Conservation (phyloP, 768 basidiomycete genomes). For the Suillus subaureus region DNA sequence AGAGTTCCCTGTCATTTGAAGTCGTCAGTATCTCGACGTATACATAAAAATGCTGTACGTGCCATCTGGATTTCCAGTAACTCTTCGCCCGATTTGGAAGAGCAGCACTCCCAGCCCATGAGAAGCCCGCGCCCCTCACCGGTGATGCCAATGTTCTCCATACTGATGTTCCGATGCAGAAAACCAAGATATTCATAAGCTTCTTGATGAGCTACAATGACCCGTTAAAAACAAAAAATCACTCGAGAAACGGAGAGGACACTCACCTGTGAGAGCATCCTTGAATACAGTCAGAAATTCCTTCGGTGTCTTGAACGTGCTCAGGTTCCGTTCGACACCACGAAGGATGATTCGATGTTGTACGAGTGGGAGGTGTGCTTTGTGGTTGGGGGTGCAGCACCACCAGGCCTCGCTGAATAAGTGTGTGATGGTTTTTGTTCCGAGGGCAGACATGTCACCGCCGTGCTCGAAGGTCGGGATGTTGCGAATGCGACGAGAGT, state of each 20-base stretch:
- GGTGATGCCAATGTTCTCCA: slow-evolving; percentile 23
- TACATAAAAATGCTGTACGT: background rate
- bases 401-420: background rate
- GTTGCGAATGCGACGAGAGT: slow-evolving; percentile 19
- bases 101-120: slow-evolving; percentile 27
- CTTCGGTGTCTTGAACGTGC: background rate
- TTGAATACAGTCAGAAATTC: background rate
- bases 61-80: background rate
- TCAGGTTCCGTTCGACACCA: background rate
- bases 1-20: slow-evolving; percentile 8
- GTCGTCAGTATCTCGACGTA: background rate
- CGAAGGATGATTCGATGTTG: slow-evolving; percentile 9
- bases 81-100: background rate
- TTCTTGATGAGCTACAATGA: slow-evolving; percentile 19
- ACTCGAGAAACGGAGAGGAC: background rate
- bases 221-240: background rate
- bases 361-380: no score
- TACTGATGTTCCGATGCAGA: slow-evolving; percentile 30
- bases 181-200: slow-evolving; percentile 16
- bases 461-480: slow-evolving; percentile 32
- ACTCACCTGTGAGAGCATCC: slow-evolving; percentile 6
- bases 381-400: background rate
- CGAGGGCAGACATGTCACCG: slow-evolving; percentile 26
- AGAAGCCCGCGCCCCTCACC: slow-evolving; percentile 18
- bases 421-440: slow-evolving; percentile 14